These are phyloP conservation scores for Peniophora sp. DNA, from an alignment of 1,284 basidiomycete genomes.

Conservation along the genomic window DNA sequence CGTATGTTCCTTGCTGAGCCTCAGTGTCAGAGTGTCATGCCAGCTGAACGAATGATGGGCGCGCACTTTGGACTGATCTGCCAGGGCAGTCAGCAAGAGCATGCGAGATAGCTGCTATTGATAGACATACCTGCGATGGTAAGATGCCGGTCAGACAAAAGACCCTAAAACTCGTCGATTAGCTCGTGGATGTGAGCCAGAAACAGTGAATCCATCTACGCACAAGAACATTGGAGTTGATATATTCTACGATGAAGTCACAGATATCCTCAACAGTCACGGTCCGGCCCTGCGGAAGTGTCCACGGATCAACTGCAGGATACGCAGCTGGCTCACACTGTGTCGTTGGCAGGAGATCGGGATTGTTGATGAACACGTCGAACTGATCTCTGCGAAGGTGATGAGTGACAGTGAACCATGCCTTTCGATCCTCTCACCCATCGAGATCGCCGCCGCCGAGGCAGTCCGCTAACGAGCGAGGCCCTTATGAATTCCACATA, in stretches of 20 bases:
- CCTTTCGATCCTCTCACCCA: conserved; percentile 37
- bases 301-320: conserved; percentile 20
- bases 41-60: not conserved
- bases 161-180: conserved; percentile 34
- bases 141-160: conserved; percentile 60
- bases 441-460: conserved; percentile 71
- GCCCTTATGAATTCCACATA: no score
- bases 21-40: not conserved
- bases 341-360: conserved; percentile 42
- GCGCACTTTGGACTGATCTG: conserved; percentile 62
- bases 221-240: conserved; percentile 72
- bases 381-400: conserved; percentile 22
- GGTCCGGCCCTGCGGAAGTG: conserved; percentile 38
- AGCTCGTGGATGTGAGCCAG: no score
- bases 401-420: not conserved
- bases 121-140: conserved; percentile 55
- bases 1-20: conserved; percentile 54
- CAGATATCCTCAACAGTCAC: conserved; percentile 70
- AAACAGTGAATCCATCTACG: conserved; percentile 10
- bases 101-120: not conserved
- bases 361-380: conserved; percentile 27
- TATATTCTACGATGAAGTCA: conserved; percentile 78
- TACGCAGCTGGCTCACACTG: conserved; percentile 50
- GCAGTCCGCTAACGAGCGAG: conserved; percentile 56
- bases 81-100: conserved; percentile 1